phyloP scores from a whole-genome alignment of 805 yeast genomes.

The Martiniozyma abietophila region DNA sequence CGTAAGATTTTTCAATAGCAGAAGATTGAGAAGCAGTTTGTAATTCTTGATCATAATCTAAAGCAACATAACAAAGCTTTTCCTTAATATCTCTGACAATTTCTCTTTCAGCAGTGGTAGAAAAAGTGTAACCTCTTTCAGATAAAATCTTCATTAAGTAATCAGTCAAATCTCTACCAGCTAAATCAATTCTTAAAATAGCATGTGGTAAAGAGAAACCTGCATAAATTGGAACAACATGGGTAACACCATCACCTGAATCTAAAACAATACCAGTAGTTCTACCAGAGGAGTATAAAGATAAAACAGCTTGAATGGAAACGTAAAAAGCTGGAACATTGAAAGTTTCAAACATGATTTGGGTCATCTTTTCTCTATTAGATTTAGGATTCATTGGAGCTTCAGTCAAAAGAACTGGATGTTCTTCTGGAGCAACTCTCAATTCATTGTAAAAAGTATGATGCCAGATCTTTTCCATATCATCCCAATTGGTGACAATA shows the following conservation, averaged over 20 bases:
- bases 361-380: conserved; percentile 99
- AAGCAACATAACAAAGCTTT: conserved; percentile 97
- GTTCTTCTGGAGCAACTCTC: conserved; percentile 99
- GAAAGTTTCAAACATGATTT: conserved; percentile 97
- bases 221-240: conserved; percentile 99
- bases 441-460: conserved; percentile 99
- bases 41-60: conserved; percentile 98
- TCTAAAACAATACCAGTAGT: conserved; percentile 99
- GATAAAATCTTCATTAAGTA: conserved; percentile 97
- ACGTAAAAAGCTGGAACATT: conserved; percentile 99
- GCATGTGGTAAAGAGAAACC: conserved; percentile 99
- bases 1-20: conserved; percentile 96
- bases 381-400: conserved; percentile 99
- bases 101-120: conserved; percentile 99
- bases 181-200: conserved; percentile 96
- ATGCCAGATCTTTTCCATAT: conserved; percentile 99
- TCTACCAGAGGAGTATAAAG: conserved; percentile 98
- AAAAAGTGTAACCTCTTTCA: conserved; percentile 98
- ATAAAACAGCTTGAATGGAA: conserved; percentile 93
- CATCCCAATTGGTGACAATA: conserved; percentile 99
- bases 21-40: conserved; percentile 98
- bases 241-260: conserved; percentile 99
- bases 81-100: conserved; percentile 92
- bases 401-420: conserved; percentile 98
- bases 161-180: conserved; percentile 99